These are phyloP conservation scores for Coemansia sp. DNA, from an alignment of 192 early-diverging fungal genomes.

Conservation along the genomic window DNA sequence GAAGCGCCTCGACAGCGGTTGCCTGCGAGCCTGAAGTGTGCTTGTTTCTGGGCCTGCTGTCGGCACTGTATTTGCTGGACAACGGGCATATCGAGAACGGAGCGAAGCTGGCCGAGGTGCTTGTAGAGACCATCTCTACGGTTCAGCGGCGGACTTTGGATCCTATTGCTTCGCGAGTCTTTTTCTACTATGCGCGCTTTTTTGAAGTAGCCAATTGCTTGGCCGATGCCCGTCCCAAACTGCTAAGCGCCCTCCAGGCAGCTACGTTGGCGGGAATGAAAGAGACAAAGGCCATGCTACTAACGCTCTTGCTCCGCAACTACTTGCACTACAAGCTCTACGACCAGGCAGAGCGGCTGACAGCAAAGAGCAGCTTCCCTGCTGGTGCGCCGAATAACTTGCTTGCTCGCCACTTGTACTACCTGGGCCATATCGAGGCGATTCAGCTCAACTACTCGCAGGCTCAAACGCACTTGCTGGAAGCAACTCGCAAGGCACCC, in stretches of 20 bases:
- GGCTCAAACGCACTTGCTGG: conserved; percentile 81
- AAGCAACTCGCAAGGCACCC: conserved; percentile 96
- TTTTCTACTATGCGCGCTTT: conserved; percentile 92
- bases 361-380: conserved; percentile 89
- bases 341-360: conserved; percentile 96
- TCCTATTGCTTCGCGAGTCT: conserved; percentile 81
- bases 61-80: conserved; percentile 81
- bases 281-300: conserved; percentile 79
- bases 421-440: conserved; percentile 95
- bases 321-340: conserved; percentile 94
- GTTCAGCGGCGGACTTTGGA: conserved; percentile 90
- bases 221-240: conserved; percentile 70
- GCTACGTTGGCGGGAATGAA: conserved; percentile 88
- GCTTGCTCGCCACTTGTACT: conserved; percentile 93
- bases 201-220: conserved; percentile 73
- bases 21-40: conserved; percentile 73
- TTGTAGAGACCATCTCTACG: conserved; percentile 61
- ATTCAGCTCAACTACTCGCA: conserved; percentile 96
- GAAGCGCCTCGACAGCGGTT: conserved; percentile 14
- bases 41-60: conserved; percentile 79
- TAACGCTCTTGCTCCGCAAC: conserved; percentile 90
- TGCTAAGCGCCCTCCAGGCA: conserved; percentile 84
- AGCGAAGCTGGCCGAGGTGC: conserved; percentile 60
- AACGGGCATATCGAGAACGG: conserved; percentile 69
- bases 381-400: conserved; percentile 90